Evolutionary conservation across 805 yeast species (phyloP), one percentile per base, ranked within the genome.

Genomic region (Ogataea pilisensis): DNA sequence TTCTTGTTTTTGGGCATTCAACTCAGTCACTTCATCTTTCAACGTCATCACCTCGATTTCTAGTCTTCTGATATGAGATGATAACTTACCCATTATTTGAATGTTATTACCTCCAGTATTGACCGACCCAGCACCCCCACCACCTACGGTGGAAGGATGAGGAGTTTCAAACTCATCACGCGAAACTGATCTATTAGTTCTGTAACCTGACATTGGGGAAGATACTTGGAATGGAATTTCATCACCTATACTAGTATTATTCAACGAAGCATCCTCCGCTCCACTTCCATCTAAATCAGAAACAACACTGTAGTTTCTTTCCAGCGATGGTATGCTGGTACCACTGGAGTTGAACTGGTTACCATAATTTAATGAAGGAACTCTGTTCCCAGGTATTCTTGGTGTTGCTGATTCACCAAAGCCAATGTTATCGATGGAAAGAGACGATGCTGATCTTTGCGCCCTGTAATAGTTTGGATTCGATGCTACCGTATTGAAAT

Each of bases 11-110:
- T 84, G 87, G 4, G 51, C 56, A 2, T 63, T 58, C 17, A 85
- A 59, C 41, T 69, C 69, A 21, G 65, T 68, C 34, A 82, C 71
- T 38, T 85, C 89, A 34, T 83, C 89, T 46, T 70, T 75, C 38
- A 80, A 63, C 0, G 85, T 72, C 32, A 76, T 62, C 13, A 89
- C 60, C 55, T 93, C 97, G 21, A 84, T 75, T 58, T 91, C 96
- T 31, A 91, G 66, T 41, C 90, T 72, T 44, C 95, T 73, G 16
- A 91, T 78, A 37, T 80, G 86, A 0, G 85, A 66, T 34, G 90
- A 80, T 70, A 93, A 72, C 53, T 82, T 85, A 46, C 83, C 79
- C 35, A 86, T 75, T 39, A 86, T 58, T 55, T 85, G 96, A 33
- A 82, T 72, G 39, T 63, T 63, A 49, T 41, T 29, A 41, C 54